Evolutionary conservation across 345 rosid genomes (phyloP), one percentile per base, ranked within the genome.

Genomic region (Excoecaria cochinchinensis): DNA sequence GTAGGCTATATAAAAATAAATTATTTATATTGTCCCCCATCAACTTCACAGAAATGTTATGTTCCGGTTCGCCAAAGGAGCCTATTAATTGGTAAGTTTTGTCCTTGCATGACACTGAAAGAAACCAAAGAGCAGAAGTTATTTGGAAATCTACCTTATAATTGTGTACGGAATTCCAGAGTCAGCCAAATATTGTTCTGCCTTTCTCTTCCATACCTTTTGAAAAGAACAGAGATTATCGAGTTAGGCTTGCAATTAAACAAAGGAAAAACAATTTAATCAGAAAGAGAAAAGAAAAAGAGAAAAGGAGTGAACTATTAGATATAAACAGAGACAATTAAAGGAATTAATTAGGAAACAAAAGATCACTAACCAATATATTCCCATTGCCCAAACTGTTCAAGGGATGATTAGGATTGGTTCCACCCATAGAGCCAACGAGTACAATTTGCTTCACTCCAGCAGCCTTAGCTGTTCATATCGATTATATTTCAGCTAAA

Each of bases 351-450:
- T 63, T 66, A 11, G 36, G 46, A 59, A 46, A 71, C 3, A 47
- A 24, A 52, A 55, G 68, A 79, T 36, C 42, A 75, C 92, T 55
- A 56, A 95, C 99, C 94, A 95, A 78, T 87, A 95, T 95, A 75
- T 95, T 93, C 70, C 96, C 99, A 72, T 90, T 91, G 70, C 90
- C 99, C 80, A 95, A 82, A 73, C 92, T 90, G 91, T 95, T 95
- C 79, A 95, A 70, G 25, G 92, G 93, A 78, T 95, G 72, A 75
- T 89, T 86, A 19, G 53, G 89, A 80, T 88, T 78, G 52, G 97
- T 93, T 81, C 98, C 99, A 61, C 98, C 99, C 99, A 95, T 95
- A 3, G 99, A 93, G 3, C 98, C 98, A 13, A 95, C 94, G 90
- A 95, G 64, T 72, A 95, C 97, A 81, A 95, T 90, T 73, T 91